Base-by-base conservation (phyloP, 495 filamentous ascomycete species). In the Aeminium ludgeri region DNA sequence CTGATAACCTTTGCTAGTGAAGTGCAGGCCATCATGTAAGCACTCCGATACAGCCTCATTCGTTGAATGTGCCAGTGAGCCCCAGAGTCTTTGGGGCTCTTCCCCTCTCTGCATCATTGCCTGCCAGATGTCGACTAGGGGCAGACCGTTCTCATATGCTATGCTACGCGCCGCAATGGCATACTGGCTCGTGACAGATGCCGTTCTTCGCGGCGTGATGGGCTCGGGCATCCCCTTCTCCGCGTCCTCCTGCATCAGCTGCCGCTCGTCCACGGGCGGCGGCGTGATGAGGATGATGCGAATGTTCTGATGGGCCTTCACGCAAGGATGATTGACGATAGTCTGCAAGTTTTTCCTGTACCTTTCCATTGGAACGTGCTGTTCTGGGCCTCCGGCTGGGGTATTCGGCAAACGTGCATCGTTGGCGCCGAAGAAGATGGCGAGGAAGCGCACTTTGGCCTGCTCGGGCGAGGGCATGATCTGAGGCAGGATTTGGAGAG, bases 341-440 rank as follows among this genome's bases (percentile, higher is more conserved):
- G 60, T 59, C 36, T 58, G 66, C 36, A 94, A 58, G 51, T 91
- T 92, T 43, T 66, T 61, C 51, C 72, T 73, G 62, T 77, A 94
- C 41, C 70, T 60, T 3, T 74, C 68, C 15, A 87, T 58, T 2
- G 82, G 72, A n/a, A 94, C 69, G 52, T 82, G 70, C 55, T 92
- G 86, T 2, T 37, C 15, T 5, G 45, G 50, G 5, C 60, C 57
- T n/a, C n/a, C n/a, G 41, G 65, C 72, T 16, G 59, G 60, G 11
- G 66, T 61, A 30, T 65, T 58, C 15, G 65, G 64, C n/a, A 86
- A 50, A 40, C 66, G 68, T 6, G 86, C 77, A 56, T 94, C 86
- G 54, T 94, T 94, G 51, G 86, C 81, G 13, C 86, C 86, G 44
- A 92, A 74, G 51, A 89, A 84, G 46, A 94, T 63, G 17, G 76